Conservation (phyloP, 352 stramenopile species). For the Peronospora belbahrii region DNA sequence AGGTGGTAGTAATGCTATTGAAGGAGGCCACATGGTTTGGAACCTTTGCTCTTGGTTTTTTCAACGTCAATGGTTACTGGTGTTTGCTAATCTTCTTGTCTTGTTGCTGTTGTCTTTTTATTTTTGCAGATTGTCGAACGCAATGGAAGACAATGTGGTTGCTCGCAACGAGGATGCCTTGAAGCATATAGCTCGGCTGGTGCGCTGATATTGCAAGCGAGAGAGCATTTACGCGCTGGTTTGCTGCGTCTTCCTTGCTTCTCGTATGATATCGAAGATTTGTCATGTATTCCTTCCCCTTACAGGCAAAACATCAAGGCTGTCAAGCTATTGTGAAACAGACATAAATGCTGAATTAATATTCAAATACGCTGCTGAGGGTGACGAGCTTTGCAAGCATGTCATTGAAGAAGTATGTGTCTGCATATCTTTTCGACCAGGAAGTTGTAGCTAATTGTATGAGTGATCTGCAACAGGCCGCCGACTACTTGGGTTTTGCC, state of each 20-base stretch:
- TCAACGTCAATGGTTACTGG: not conserved
- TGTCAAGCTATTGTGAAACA: conserved; percentile 32
- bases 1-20: conserved; percentile 56
- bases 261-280: not conserved
- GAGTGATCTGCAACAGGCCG: conserved; percentile 31
- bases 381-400: conserved; percentile 57
- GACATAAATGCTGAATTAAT: conserved; percentile 70
- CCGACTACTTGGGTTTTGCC: conserved; percentile 76
- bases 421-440: not conserved
- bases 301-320: conserved; percentile 38
- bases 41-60: not conserved
- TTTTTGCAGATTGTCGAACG: conserved; percentile 67
- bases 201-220: conserved; percentile 53
- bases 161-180: conserved; percentile 64
- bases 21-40: conserved; percentile 72
- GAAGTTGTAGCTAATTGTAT: not conserved
- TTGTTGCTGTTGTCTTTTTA: not conserved
- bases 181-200: conserved; percentile 72
- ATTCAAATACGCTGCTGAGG: conserved; percentile 56
- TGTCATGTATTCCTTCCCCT: not conserved
- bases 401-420: conserved; percentile 55
- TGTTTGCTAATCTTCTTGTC: not conserved
- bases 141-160: conserved; percentile 67
- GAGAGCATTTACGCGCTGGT: conserved; percentile 58
- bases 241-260: not conserved